These are phyloP conservation scores for Xylariaceae sp. DNA, from an alignment of 2,329 filamentous ascomycete genomes.

Conservation along the genomic window DNA sequence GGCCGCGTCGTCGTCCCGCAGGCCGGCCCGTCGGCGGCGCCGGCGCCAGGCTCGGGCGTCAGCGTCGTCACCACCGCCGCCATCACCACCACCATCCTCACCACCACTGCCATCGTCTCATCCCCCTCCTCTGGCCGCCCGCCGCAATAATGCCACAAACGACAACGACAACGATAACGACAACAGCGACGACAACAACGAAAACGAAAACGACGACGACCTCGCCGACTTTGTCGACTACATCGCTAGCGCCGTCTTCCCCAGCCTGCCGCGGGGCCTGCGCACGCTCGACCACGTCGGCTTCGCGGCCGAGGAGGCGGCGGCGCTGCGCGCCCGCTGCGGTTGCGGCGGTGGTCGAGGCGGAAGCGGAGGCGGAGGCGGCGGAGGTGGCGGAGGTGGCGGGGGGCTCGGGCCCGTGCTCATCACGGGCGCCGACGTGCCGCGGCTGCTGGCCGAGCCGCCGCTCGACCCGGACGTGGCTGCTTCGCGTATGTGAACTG, in stretches of 20 bases:
- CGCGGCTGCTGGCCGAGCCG: constrained; percentile 42
- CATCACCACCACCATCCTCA: too few species aligned
- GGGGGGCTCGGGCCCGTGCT: constrained; percentile 57
- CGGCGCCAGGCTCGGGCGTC: too few species aligned
- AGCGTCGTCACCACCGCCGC: too few species aligned
- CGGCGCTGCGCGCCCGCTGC: constrained; percentile 39
- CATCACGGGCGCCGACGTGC: constrained; percentile 38
- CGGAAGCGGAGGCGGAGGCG: too few species aligned
- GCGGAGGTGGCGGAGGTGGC: too few species aligned
- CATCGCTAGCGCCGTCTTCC: constrained; percentile 62
- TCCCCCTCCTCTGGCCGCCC: too few species aligned
- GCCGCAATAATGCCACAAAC: too few species aligned
- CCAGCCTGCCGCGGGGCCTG: constrained; percentile 52
- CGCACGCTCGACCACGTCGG: constrained; percentile 53
- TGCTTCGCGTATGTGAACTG: too few species aligned
- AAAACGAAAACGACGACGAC: constrained; percentile 46
- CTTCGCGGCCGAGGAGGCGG: constrained; percentile 37
- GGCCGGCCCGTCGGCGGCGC: too few species aligned
- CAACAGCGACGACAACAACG: background rate
- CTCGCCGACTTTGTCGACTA: constrained; percentile 78
- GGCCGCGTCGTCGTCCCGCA: too few species aligned
- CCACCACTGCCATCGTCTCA: too few species aligned
- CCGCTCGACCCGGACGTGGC: constrained; percentile 51
- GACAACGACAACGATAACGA: constrained; percentile 19
- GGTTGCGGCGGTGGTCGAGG: too few species aligned